phyloP scores from a whole-genome alignment of 2,329 filamentous ascomycete species.

The Penicillium sp. region DNA sequence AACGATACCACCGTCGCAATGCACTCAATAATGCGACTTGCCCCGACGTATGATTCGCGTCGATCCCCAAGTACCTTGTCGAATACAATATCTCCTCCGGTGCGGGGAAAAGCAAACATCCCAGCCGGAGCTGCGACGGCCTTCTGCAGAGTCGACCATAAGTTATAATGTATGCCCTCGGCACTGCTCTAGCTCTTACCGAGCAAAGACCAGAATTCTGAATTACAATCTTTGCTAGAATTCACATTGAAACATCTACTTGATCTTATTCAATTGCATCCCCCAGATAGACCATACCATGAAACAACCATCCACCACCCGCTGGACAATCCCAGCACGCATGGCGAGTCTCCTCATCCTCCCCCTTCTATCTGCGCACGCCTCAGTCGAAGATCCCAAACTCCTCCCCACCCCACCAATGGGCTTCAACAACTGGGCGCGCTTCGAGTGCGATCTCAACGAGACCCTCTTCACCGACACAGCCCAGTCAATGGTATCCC shows the following conservation, averaged over 20 bases:
- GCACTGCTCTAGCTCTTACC: background rate
- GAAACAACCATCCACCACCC: slow-evolving; percentile 7
- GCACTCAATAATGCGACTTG: slow-evolving; percentile 14
- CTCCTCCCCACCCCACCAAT: slow-evolving; percentile 54
- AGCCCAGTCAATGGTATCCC: slow-evolving; percentile 53
- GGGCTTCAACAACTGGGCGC: slow-evolving; percentile 61
- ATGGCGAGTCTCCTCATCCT: slow-evolving; percentile 26
- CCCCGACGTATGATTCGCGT: slow-evolving; percentile 21
- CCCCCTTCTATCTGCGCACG: slow-evolving; percentile 23
- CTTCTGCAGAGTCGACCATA: background rate
- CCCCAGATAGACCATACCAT: slow-evolving; percentile 12
- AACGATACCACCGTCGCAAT: slow-evolving; percentile 25
- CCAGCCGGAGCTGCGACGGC: slow-evolving; percentile 4
- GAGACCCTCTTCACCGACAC: slow-evolving; percentile 57
- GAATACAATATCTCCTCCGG: slow-evolving; percentile 9
- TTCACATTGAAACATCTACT: background rate
- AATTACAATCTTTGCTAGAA: background rate
- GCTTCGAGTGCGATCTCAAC: slow-evolving; percentile 56
- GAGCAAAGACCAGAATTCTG: background rate
- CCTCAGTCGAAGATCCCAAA: slow-evolving; percentile 28
- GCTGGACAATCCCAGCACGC: slow-evolving; percentile 11
- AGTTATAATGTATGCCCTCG: background rate
- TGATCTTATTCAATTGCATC: background rate
- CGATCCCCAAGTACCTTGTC: slow-evolving; percentile 12
- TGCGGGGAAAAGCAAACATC: slow-evolving; percentile 26